Conservation (phyloP, 371 early-diverging fungal species). For the Synchytrium microbalum region DNA sequence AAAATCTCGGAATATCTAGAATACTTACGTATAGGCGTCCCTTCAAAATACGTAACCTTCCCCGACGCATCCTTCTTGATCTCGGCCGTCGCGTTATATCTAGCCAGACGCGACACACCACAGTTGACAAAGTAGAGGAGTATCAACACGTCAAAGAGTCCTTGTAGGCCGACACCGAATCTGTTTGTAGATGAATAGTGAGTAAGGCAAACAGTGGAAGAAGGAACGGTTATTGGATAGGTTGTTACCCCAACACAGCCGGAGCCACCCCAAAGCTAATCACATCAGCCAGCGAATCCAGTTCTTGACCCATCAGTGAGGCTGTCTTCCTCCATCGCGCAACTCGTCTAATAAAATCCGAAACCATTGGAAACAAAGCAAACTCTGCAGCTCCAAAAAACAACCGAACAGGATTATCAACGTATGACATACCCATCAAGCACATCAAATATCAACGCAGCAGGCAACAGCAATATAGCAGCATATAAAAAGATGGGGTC, state of each 20-base stretch:
- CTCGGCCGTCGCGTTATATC: constrained; percentile 84
- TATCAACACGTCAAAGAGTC: constrained; percentile 63
- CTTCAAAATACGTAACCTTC: constrained; percentile 78
- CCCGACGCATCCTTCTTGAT: constrained; percentile 63
- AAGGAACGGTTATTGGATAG: background rate
- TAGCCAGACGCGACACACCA: constrained; percentile 79
- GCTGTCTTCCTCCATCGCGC: constrained; percentile 76
- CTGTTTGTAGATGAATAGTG: constrained; percentile 14
- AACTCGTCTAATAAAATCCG: constrained; percentile 38
- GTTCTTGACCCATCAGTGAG: constrained; percentile 68
- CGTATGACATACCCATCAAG: constrained; percentile 60
- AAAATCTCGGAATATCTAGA: constrained; percentile 4
- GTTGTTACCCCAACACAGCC: constrained; percentile 55
- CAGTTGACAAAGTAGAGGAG: constrained; percentile 78
- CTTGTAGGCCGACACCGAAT: constrained; percentile 80
- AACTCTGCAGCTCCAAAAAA: no score
- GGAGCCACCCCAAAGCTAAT: constrained; percentile 84
- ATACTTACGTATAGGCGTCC: constrained; percentile 69
- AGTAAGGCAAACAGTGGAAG: background rate
- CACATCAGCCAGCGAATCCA: constrained; percentile 80
- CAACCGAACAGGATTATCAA: constrained; percentile 6
- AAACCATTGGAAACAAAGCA: no score
- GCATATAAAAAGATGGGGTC: constrained; percentile 45
- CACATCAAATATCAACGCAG: constrained; percentile 73
- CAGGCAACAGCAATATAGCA: constrained; percentile 66